Conservation (phyloP, 768 basidiomycete species). For the Amylocystis lapponica region DNA sequence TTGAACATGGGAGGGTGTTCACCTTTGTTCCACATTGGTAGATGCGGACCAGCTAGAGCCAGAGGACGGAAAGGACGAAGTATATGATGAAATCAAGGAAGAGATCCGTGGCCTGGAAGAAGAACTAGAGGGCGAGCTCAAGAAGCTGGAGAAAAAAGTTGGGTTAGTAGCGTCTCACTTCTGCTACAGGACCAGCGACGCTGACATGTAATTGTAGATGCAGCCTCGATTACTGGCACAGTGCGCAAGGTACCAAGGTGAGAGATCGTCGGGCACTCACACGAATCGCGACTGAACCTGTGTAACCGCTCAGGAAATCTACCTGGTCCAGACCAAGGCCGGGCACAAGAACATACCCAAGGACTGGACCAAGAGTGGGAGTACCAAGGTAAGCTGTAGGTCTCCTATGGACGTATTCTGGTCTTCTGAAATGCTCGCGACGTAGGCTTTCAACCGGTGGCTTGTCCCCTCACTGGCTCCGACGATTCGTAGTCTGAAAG, state of each 20-base stretch:
- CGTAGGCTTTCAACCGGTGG: slow-evolving; percentile 73
- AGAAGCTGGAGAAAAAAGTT: slow-evolving; percentile 58
- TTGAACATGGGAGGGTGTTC: not conserved
- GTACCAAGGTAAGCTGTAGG: slow-evolving; percentile 60
- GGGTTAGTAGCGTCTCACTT: slow-evolving; percentile 40
- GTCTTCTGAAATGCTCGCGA: too few species aligned
- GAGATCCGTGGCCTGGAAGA: slow-evolving; percentile 70
- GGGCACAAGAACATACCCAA: slow-evolving; percentile 62
- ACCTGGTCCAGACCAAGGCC: slow-evolving; percentile 71
- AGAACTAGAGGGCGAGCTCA: slow-evolving; percentile 61
- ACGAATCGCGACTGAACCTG: not conserved
- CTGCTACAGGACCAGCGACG: slow-evolving; percentile 3
- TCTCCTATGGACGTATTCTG: not conserved
- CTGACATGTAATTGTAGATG: slow-evolving; percentile 35
- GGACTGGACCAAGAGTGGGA: slow-evolving; percentile 75
- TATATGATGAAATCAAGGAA: slow-evolving; percentile 70
- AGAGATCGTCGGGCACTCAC: too few species aligned
- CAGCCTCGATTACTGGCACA: slow-evolving; percentile 65
- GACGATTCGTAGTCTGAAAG: slow-evolving; percentile 79
- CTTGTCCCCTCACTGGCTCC: slow-evolving; percentile 65
- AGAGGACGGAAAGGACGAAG: slow-evolving; percentile 76
- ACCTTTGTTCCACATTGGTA: slow-evolving; percentile 17
- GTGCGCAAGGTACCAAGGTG: slow-evolving; percentile 78
- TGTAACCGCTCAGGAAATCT: slow-evolving; percentile 66
- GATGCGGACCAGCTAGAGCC: slow-evolving; percentile 72